phyloP scores from a whole-genome alignment of 106 monocot species.

The Alisma plantagoaquatica region DNA sequence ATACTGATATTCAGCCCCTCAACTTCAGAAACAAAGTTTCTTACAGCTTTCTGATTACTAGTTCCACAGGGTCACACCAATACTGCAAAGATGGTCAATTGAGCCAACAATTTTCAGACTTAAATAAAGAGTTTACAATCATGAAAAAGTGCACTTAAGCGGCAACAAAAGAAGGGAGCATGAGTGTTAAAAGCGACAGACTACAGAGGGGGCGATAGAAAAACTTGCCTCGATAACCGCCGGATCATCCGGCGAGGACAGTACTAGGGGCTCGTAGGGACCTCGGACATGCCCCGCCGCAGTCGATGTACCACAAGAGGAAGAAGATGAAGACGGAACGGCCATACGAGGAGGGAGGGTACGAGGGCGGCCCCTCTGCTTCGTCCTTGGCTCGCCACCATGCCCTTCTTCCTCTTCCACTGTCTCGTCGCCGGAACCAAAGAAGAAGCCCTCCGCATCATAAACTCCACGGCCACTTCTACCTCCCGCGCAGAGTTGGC shows the following conservation, averaged over 20 bases:
- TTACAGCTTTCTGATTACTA: too few relatives aligned
- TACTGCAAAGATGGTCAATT: too few relatives aligned
- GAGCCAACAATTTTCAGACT: too few relatives aligned
- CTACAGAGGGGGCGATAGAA: not conserved
- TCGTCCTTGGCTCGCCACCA: not conserved
- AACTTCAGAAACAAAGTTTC: too few relatives aligned
- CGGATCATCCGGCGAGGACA: constrained; percentile 45
- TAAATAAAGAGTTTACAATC: too few relatives aligned
- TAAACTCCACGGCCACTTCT: not conserved
- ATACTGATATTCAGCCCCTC: too few relatives aligned
- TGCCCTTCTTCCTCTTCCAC: not conserved
- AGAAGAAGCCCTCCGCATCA: too few relatives aligned
- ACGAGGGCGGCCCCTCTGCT: not conserved
- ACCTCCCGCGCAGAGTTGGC: not conserved
- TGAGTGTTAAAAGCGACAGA: too few relatives aligned
- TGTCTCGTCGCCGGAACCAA: too few relatives aligned
- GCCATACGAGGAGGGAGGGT: not conserved
- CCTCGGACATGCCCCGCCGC: constrained; percentile 12
- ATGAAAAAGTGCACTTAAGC: too few relatives aligned
- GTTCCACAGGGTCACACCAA: too few relatives aligned
- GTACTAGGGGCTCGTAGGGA: constrained; percentile 65
- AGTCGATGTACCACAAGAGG: not conserved
- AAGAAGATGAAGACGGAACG: constrained; percentile 9
- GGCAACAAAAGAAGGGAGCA: too few relatives aligned
- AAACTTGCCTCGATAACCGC: constrained; percentile 44